Evolutionary conservation across 1,284 basidiomycete species (phyloP).

Genomic region (Ganoderma meredithae): DNA sequence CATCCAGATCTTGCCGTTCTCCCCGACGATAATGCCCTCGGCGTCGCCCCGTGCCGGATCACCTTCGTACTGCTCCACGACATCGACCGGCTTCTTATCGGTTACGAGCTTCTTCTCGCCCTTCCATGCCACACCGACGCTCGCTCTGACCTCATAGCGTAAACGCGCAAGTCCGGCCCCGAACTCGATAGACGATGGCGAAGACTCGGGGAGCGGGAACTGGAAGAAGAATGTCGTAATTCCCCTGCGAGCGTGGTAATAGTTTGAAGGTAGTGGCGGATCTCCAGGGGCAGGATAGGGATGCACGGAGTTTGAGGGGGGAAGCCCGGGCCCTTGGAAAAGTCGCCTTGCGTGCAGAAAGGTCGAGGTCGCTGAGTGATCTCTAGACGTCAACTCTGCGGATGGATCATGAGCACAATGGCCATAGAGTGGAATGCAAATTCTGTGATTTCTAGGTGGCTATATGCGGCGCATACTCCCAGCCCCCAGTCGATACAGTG

Average conservation of each 20-base stretch:
- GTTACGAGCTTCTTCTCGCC: slow-evolving; percentile 72
- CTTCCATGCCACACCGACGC: slow-evolving; percentile 75
- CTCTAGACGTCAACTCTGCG: slow-evolving; percentile 74
- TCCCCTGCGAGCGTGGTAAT: slow-evolving; percentile 74
- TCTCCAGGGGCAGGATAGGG: slow-evolving; percentile 60
- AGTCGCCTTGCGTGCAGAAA: slow-evolving; percentile 72
- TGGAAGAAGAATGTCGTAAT: slow-evolving; percentile 78
- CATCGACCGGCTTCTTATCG: slow-evolving; percentile 64
- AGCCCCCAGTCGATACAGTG: not conserved
- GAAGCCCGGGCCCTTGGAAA: slow-evolving; percentile 81
- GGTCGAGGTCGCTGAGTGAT: slow-evolving; percentile 78
- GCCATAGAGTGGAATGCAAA: not conserved
- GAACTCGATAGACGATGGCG: slow-evolving; percentile 74
- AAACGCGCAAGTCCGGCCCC: slow-evolving; percentile 70
- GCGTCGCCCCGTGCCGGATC: slow-evolving; percentile 48
- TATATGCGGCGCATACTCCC: not conserved
- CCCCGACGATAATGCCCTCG: slow-evolving; percentile 70
- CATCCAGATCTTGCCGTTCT: slow-evolving; percentile 79
- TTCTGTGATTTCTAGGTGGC: not conserved
- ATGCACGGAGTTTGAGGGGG: slow-evolving; percentile 80
- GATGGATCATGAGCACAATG: not conserved
- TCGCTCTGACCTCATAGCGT: slow-evolving; percentile 74
- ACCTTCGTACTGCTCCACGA: slow-evolving; percentile 63
- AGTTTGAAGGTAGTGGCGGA: slow-evolving; percentile 63
- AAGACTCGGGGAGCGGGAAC: slow-evolving; percentile 67